Percentiles rank a stretch among this genome's conserved stretches.
phyloP scores from a whole-genome alignment of 495 filamentous ascomycete genomes.

The Xylaria bambusicola region DNA sequence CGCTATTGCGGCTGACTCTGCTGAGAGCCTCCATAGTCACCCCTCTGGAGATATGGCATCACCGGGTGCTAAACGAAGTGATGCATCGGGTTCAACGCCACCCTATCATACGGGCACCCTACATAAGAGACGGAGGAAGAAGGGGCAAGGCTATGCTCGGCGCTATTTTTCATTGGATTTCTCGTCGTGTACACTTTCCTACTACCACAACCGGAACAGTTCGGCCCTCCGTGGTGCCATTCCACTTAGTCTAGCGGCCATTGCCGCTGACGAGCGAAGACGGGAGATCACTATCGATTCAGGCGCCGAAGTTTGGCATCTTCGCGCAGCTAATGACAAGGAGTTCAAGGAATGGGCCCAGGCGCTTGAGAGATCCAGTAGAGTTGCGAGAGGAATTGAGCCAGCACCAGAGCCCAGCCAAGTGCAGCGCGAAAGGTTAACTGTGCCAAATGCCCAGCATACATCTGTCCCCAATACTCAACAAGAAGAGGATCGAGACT shows the following conservation, averaged over 20 bases:
- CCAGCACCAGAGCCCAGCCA: constrained; percentile 31
- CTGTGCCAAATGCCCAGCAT: constrained; percentile 17
- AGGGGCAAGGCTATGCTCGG: constrained; percentile 88
- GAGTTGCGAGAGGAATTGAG: constrained; percentile 52
- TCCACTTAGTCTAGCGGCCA: constrained; percentile 84
- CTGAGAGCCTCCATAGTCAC: constrained; percentile 60
- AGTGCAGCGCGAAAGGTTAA: constrained; percentile 20
- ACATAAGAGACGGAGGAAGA: constrained; percentile 87
- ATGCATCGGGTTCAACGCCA: constrained; percentile 31
- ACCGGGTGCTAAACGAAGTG: constrained; percentile 37
- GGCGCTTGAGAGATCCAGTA: constrained; percentile 78
- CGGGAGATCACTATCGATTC: constrained; percentile 96
- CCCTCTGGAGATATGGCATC: constrained; percentile 27
- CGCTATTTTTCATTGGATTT: constrained; percentile 95
- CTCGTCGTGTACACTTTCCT: constrained; percentile 85
- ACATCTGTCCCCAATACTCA: constrained; percentile 30
- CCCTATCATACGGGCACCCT: constrained; percentile 78
- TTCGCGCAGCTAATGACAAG: constrained; percentile 75
- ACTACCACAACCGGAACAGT: constrained; percentile 91
- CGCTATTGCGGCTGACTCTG: constrained; percentile 49
- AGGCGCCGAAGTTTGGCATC: constrained; percentile 94
- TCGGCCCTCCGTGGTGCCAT: constrained; percentile 89
- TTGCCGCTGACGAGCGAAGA: constrained; percentile 81
- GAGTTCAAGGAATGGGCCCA: constrained; percentile 87
- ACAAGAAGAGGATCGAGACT: constrained; percentile 73